Conservation (phyloP, 169 alveolate species). For the Cryptosporidium viatorum region DNA sequence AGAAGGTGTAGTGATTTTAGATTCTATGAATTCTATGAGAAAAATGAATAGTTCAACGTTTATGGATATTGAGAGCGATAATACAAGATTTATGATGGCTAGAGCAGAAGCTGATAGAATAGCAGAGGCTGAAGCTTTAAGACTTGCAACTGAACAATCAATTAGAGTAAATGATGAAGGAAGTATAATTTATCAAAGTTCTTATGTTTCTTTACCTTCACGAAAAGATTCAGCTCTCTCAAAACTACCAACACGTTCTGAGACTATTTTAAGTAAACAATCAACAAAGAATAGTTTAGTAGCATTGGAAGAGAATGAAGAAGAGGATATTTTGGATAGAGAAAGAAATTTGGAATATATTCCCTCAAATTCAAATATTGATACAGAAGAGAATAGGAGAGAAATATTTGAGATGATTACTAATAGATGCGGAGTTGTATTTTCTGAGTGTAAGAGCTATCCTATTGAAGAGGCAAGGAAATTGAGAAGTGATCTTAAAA, state of each 20-base stretch:
- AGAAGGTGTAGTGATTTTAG: conserved; percentile 61
- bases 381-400: neutral
- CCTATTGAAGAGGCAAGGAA: conserved; percentile 17
- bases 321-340: neutral
- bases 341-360: conserved; percentile 8
- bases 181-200: conserved; percentile 33
- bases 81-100: conserved; percentile 67
- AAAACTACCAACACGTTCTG: conserved; percentile 5
- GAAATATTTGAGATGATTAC: conserved; percentile 45
- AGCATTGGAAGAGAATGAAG: neutral
- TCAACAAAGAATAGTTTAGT: conserved; percentile 20
- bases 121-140: conserved; percentile 70
- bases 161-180: conserved; percentile 74
- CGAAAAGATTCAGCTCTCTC: conserved; percentile 28
- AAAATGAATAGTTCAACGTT: conserved; percentile 46
- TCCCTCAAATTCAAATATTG: conserved; percentile 27
- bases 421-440: conserved; percentile 57
- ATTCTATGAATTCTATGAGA: conserved; percentile 14
- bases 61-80: conserved; percentile 68
- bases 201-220: conserved; percentile 12
- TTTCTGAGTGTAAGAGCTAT: conserved; percentile 35
- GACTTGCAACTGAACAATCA: conserved; percentile 71
- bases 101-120: conserved; percentile 74
- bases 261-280: conserved; percentile 4
- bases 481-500: neutral